These are phyloP conservation scores for Setaria italica DNA, from an alignment of 202 grass and related monocot species.

Conservation along the genomic window DNA sequence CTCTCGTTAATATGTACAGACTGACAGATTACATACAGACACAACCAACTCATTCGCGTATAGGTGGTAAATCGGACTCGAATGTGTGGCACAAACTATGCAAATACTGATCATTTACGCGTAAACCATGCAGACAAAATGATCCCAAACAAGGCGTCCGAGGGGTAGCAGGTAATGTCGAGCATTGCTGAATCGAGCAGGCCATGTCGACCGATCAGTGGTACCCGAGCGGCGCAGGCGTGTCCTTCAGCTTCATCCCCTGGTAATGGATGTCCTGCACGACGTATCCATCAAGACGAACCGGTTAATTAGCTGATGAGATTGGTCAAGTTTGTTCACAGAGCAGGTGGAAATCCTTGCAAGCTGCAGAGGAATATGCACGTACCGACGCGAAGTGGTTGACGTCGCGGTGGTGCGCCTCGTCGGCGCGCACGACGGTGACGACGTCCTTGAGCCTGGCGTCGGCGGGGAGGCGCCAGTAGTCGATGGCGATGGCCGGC, in stretches of 20 bases:
- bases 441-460: slow-evolving; percentile 95
- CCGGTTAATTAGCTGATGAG: not conserved
- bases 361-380: not conserved
- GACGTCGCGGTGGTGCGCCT: slow-evolving; percentile 97
- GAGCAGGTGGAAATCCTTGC: not conserved
- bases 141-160: not conserved
- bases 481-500: slow-evolving; percentile 90
- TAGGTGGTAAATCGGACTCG: not conserved
- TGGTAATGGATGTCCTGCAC: slow-evolving; percentile 90
- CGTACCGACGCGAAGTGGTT: slow-evolving; percentile 93
- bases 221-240: slow-evolving; percentile 81
- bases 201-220: slow-evolving; percentile 53
- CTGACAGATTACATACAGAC: not conserved
- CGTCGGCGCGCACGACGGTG: slow-evolving; percentile 83
- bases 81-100: not conserved
- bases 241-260: slow-evolving; percentile 82
- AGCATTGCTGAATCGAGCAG: not conserved
- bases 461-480: slow-evolving; percentile 86
- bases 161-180: not conserved
- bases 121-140: not conserved
- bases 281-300: not conserved
- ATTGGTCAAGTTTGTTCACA: not conserved
- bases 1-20: not conserved
- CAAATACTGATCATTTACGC: not conserved
- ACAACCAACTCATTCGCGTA: not conserved